A percentile compares a stretch with the other conserved stretches of the same genome.
Conservation (phyloP, 768 basidiomycete species). For the Agrocybe chaxingu region DNA sequence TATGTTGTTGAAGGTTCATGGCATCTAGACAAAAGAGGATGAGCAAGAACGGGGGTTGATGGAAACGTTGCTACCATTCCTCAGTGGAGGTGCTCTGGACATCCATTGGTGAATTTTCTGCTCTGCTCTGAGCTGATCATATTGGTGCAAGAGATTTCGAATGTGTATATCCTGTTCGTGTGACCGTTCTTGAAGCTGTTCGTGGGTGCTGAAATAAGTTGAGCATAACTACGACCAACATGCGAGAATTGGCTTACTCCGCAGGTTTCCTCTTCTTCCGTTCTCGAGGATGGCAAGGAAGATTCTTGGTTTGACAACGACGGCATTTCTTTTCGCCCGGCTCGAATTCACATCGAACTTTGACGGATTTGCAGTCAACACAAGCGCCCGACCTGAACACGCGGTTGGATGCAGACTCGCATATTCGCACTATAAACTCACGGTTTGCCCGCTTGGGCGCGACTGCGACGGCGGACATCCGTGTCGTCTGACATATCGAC, state of each 20-base stretch:
- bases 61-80: constrained; percentile 4
- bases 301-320: constrained; percentile 44
- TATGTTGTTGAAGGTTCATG: constrained; percentile 2
- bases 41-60: not conserved
- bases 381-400: constrained; percentile 45
- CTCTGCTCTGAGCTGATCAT: constrained; percentile 38
- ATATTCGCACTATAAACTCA: constrained; percentile 3
- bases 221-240: not conserved
- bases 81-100: constrained; percentile 24
- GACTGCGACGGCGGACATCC: constrained; percentile 4
- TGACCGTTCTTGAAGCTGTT: constrained; percentile 46
- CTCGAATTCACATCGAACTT: constrained; percentile 51
- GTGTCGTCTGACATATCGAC: constrained; percentile 10
- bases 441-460: constrained; percentile 12
- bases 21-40: not conserved
- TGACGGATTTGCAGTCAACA: constrained; percentile 56
- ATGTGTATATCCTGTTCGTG: constrained; percentile 45
- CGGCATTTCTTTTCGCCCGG: constrained; percentile 44
- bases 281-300: constrained; percentile 41
- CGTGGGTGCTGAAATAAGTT: constrained; percentile 42
- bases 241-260: constrained; percentile 34
- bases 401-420: not conserved
- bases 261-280: constrained; percentile 59
- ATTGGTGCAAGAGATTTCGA: constrained; percentile 37
- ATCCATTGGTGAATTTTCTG: constrained; percentile 41